Evolutionary conservation across 106 monocot genomes (phyloP).

Genomic region (Dendrobium catenatum): DNA sequence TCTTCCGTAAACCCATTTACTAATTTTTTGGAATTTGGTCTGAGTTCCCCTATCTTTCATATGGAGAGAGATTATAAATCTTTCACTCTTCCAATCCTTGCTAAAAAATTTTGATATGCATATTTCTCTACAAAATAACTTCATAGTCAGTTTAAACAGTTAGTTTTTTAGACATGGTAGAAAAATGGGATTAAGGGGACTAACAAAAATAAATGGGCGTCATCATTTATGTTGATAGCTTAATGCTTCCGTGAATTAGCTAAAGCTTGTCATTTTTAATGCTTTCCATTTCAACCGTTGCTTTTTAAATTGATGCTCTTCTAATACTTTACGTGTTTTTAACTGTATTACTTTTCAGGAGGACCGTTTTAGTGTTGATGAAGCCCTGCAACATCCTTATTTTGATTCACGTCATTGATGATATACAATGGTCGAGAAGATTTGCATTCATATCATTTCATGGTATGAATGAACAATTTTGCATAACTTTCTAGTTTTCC

Average conservation of each 20-base stretch:
- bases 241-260: not conserved
- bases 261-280: not conserved
- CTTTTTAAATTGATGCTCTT: not conserved
- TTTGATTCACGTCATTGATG: conserved; percentile 25
- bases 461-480: not conserved
- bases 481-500: not conserved
- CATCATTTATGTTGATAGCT: not conserved
- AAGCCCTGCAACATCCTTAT: conserved; percentile 75
- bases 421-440: not conserved
- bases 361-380: conserved; percentile 75
- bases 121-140: no score
- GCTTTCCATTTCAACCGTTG: not conserved
- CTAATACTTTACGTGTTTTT: no score
- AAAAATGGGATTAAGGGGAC: no score
- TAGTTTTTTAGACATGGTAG: no score
- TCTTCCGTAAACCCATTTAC: no score
- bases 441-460: not conserved
- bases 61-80: no score
- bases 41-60: no score
- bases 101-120: no score
- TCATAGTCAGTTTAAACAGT: no score
- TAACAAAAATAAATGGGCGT: no score
- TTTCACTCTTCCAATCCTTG: no score
- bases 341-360: conserved; percentile 38
- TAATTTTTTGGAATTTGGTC: no score